These are phyloP conservation scores for Fusarium sp. DNA, from an alignment of 2,329 filamentous ascomycete genomes.

Conservation along the genomic window DNA sequence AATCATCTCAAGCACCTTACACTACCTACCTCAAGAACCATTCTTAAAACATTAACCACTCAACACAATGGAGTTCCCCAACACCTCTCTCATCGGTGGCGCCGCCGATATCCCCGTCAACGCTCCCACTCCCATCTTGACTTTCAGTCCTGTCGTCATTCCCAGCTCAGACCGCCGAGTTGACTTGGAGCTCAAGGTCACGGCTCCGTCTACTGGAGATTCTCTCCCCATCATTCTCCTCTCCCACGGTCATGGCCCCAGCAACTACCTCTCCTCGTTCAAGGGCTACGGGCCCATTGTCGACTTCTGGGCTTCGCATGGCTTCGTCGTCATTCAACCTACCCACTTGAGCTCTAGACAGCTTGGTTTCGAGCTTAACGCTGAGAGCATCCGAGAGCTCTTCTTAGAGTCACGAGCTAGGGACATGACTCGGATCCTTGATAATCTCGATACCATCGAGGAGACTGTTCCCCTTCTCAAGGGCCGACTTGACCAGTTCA, in stretches of 20 bases:
- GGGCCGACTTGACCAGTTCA: slow-evolving; percentile 38
- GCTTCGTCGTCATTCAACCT: slow-evolving; percentile 46
- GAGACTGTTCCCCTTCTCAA: slow-evolving; percentile 36
- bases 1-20: background rate
- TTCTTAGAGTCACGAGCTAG: slow-evolving; percentile 37
- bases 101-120: slow-evolving; percentile 39
- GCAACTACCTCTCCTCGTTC: slow-evolving; percentile 42
- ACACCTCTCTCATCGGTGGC: slow-evolving; percentile 36
- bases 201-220: slow-evolving; percentile 22
- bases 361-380: slow-evolving; percentile 5
- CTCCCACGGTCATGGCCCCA: slow-evolving; percentile 44
- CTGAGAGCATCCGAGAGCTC: slow-evolving; percentile 26
- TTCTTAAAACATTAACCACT: background rate
- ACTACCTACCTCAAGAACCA: background rate
- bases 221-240: slow-evolving; percentile 42
- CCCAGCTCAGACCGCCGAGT: slow-evolving; percentile 27
- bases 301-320: slow-evolving; percentile 44
- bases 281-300: slow-evolving; percentile 42
- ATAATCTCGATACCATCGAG: slow-evolving; percentile 41
- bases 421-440: slow-evolving; percentile 40
- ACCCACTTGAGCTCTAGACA: slow-evolving; percentile 42
- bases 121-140: slow-evolving; percentile 33
- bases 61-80: slow-evolving; percentile 37
- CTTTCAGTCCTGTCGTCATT: slow-evolving; percentile 40
- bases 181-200: slow-evolving; percentile 42